These are phyloP conservation scores for Raphanus sativus DNA, from an alignment of 345 rosid species.

Conservation along the genomic window DNA sequence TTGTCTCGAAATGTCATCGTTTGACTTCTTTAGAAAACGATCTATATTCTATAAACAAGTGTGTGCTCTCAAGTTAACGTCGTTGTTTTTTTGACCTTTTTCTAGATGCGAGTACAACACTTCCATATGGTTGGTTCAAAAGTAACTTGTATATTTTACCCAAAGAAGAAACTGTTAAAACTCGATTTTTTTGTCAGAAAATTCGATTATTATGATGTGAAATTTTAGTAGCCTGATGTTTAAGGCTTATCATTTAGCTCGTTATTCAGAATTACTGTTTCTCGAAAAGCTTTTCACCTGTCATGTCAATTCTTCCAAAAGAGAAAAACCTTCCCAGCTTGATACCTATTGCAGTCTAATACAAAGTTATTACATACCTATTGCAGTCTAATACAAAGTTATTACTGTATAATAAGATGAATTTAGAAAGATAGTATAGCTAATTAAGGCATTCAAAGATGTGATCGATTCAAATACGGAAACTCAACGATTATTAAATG, in stretches of 20 bases:
- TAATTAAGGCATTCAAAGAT: background rate
- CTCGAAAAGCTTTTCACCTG: conserved; percentile 11
- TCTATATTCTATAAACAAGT: conserved; percentile 20
- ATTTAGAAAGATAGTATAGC: background rate
- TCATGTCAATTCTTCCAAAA: conserved; percentile 1
- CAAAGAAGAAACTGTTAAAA: no score
- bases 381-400: background rate
- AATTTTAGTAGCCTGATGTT: no score
- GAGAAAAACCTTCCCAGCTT: background rate
- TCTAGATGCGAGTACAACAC: background rate
- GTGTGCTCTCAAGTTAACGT: conserved; percentile 20
- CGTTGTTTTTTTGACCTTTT: background rate
- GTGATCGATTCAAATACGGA: conserved; percentile 13
- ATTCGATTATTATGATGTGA: no score
- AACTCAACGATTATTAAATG: conserved; percentile 12
- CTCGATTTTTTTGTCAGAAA: no score
- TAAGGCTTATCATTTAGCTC: no score
- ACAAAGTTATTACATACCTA: background rate
- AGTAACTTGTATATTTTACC: background rate
- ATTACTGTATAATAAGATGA: background rate
- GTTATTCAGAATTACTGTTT: no score
- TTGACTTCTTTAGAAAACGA: conserved; percentile 8
- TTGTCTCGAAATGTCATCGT: conserved; percentile 7
- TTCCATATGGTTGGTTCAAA: background rate
- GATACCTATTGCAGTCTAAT: background rate